Evolutionary conservation across 306 rosid species (phyloP).

Genomic region (Rosa multiflora): DNA sequence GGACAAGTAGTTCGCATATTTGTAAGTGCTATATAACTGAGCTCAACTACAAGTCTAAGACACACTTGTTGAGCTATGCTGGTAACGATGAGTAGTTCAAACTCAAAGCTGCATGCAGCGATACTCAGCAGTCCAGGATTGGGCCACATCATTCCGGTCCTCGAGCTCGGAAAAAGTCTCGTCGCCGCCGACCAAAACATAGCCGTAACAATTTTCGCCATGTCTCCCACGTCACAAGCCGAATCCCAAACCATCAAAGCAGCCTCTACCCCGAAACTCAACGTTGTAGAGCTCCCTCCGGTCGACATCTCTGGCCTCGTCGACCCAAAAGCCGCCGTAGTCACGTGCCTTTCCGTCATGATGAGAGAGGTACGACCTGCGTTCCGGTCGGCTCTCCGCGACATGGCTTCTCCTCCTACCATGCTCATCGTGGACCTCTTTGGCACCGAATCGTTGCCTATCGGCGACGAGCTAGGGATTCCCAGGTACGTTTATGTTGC

Average conservation of each 20-base stretch:
- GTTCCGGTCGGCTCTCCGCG: not conserved
- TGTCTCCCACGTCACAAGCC: conserved; percentile 27
- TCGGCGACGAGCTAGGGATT: conserved; percentile 53
- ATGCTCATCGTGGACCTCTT: conserved; percentile 54
- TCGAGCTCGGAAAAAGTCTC: conserved; percentile 48
- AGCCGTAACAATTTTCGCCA: conserved; percentile 40
- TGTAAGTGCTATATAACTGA: not conserved
- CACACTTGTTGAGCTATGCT: not conserved
- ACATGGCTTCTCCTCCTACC: conserved; percentile 20
- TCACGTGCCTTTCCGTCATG: conserved; percentile 9
- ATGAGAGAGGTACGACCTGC: conserved; percentile 34
- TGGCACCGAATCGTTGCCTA: conserved; percentile 36
- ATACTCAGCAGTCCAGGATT: conserved; percentile 51
- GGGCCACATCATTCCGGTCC: conserved; percentile 52
- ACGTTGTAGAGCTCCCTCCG: conserved; percentile 36
- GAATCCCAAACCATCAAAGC: conserved; percentile 32
- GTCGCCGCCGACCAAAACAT: conserved; percentile 23
- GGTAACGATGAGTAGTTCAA: not conserved
- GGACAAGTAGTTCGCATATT: not conserved
- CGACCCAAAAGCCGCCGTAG: not conserved
- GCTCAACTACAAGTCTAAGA: conserved; percentile 2
- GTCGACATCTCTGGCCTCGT: conserved; percentile 22
- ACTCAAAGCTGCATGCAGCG: conserved; percentile 28
- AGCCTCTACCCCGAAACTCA: conserved; percentile 5
- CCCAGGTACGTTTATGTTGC: conserved; percentile 36